Evolutionary conservation across 2,329 filamentous ascomycete species (phyloP).

Genomic region (Penicillium occitanis): DNA sequence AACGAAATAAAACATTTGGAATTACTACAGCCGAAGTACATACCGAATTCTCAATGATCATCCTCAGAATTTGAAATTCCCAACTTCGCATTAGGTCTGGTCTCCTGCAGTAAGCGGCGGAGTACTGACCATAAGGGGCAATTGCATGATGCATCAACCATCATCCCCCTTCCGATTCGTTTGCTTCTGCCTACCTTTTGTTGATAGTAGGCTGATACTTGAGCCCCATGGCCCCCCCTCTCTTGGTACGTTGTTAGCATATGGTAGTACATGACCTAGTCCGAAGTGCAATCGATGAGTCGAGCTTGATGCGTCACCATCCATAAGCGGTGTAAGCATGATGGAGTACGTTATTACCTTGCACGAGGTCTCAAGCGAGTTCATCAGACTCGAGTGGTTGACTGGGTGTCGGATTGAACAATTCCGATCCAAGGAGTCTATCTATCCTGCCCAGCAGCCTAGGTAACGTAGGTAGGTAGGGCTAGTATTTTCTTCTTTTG

Average conservation of each 20-base stretch:
- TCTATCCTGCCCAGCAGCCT: background rate
- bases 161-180: background rate
- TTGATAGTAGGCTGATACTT: background rate
- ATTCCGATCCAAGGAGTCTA: background rate
- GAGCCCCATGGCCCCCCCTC: background rate
- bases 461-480: background rate
- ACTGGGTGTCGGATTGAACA: background rate
- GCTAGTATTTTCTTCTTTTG: background rate
- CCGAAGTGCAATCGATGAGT: background rate
- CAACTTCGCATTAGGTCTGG: background rate
- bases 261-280: constrained; percentile 3
- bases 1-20: background rate
- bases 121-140: constrained; percentile 17
- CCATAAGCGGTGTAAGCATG: background rate
- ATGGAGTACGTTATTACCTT: background rate
- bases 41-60: background rate
- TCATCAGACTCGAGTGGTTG: background rate
- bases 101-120: background rate
- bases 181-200: background rate
- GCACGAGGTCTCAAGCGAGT: background rate
- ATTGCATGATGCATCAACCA: constrained; percentile 1
- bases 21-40: background rate
- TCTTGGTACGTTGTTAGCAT: background rate
- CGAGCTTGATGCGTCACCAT: background rate
- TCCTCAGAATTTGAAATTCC: background rate